Conservation (phyloP, 192 early-diverging fungal genomes). For the Coemansia sp. region DNA sequence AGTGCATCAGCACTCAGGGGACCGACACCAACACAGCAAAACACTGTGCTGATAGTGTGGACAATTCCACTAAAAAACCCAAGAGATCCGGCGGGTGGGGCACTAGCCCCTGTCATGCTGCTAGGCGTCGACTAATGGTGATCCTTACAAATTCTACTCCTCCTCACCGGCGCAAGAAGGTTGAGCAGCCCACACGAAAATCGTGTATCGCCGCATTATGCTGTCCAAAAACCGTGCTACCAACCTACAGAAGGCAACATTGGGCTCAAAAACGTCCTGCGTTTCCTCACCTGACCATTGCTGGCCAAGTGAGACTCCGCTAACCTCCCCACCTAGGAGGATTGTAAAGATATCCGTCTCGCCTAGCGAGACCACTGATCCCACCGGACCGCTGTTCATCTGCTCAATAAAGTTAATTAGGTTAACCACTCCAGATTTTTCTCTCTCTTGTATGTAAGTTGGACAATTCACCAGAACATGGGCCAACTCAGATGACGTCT, state of each 20-base stretch:
- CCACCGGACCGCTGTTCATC: neutral
- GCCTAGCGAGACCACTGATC: neutral
- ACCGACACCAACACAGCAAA: too few relatives aligned
- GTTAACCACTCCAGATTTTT: too few relatives aligned
- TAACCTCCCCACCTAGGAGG: neutral
- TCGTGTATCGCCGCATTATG: constrained; percentile 1
- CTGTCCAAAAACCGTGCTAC: constrained; percentile 9
- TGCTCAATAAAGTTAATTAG: neutral
- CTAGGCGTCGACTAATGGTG: too few relatives aligned
- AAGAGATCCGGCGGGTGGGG: too few relatives aligned
- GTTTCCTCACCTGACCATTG: constrained; percentile 5
- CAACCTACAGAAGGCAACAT: constrained; percentile 6
- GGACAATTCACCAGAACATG: constrained; percentile 3
- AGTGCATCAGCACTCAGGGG: too few relatives aligned
- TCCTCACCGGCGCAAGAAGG: too few relatives aligned
- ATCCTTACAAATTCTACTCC: too few relatives aligned
- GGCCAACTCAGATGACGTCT: neutral
- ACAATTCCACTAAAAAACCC: too few relatives aligned
- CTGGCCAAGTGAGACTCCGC: neutral
- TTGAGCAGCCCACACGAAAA: neutral
- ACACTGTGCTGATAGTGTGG: too few relatives aligned
- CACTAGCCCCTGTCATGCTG: too few relatives aligned
- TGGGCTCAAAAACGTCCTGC: constrained; percentile 4
- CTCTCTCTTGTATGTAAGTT: neutral
- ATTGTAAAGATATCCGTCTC: constrained; percentile 4